Percentiles rank a stretch among this genome's conserved stretches.
phyloP scores from a whole-genome alignment of 352 stramenopile species.

The Phytophthora citrophthora region DNA sequence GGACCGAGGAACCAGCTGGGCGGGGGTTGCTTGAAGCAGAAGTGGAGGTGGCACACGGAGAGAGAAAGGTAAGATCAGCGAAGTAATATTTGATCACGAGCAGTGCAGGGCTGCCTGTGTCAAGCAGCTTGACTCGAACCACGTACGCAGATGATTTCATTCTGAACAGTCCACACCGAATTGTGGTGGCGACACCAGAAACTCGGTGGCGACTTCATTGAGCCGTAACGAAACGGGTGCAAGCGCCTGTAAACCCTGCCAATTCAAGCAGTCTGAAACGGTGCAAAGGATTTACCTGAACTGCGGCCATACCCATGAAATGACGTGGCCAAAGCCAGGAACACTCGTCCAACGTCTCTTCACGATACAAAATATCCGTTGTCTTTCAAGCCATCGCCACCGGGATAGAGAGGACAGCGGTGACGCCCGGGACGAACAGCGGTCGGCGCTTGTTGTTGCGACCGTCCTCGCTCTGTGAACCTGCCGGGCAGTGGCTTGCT shows the following conservation, averaged over 20 bases:
- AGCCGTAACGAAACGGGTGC: slow-evolving; percentile 7
- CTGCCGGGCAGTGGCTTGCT: background rate
- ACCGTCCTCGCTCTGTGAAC: slow-evolving; percentile 19
- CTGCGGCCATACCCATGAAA: background rate
- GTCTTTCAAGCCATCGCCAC: slow-evolving; percentile 18
- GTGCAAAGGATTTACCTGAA: background rate
- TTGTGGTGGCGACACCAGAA: slow-evolving; percentile 1
- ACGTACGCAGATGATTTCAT: slow-evolving; percentile 1
- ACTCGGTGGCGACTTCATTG: background rate
- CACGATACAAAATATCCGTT: slow-evolving; percentile 18
- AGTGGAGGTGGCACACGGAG: slow-evolving; percentile 6
- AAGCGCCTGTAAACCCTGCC: background rate
- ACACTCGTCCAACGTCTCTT: background rate
- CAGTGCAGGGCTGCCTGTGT: background rate
- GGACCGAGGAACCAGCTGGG: slow-evolving; percentile 5
- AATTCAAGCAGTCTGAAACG: slow-evolving; percentile 1
- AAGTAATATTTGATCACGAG: slow-evolving; percentile 26
- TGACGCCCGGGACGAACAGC: slow-evolving; percentile 6
- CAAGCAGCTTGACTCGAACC: background rate
- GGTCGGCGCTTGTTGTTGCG: slow-evolving; percentile 19
- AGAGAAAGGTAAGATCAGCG: slow-evolving; percentile 22
- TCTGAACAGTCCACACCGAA: background rate
- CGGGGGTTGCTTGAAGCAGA: slow-evolving; percentile 14
- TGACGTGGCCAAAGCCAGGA: background rate
- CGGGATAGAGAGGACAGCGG: slow-evolving; percentile 16